Evolutionary conservation across 352 stramenopile species (phyloP), one percentile per base, ranked within the genome.

Genomic region (Paralagenidium karlingii): DNA sequence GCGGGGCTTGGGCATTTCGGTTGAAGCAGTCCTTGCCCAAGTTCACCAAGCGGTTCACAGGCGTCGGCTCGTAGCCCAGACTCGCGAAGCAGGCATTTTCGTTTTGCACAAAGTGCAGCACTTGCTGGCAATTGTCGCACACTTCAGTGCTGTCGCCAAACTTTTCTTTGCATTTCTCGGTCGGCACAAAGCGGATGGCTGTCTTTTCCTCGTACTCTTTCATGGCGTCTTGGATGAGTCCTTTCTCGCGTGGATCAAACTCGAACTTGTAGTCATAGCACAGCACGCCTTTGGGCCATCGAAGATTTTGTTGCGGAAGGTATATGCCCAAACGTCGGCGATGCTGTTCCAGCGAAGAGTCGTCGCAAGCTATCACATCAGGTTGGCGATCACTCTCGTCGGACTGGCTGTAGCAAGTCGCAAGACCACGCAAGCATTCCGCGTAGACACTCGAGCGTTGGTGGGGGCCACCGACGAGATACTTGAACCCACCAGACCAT

Each of bases 211-310:
- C 24, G 24, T 49, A 49, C 24, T 50, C 38, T 15, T 39, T 3
- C 19, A 55, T 37, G 9, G 41, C 40, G 13, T 50, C 8, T 3
- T 25, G 8, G n/a, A 44, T 48, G 11, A 45, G 18, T 11, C 27
- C 24, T 13, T 31, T 20, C 12, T 33, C n/a, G 16, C 30, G 12
- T 3, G 9, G 9, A 8, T 33, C 40, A 44, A 55, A 55, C n/a
- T 30, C 19, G 20, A 15, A 16, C 8, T 21, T 41, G 18, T 27
- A 44, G 5, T 28, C 25, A 19, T 38, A 47, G 43, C 47, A 55
- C 3, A 55, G 28, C 15, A 55, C 37, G 12, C 47, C 29, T 16
- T 51, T 12, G 3, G 47, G 47, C 47, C 47, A 55, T 7, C n/a
- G n/a, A 15, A 19, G 39, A 21, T 38, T 21, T 9, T 31, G 9